Base-by-base conservation (phyloP, 805 yeast species). In the Danielia oregonensis region DNA sequence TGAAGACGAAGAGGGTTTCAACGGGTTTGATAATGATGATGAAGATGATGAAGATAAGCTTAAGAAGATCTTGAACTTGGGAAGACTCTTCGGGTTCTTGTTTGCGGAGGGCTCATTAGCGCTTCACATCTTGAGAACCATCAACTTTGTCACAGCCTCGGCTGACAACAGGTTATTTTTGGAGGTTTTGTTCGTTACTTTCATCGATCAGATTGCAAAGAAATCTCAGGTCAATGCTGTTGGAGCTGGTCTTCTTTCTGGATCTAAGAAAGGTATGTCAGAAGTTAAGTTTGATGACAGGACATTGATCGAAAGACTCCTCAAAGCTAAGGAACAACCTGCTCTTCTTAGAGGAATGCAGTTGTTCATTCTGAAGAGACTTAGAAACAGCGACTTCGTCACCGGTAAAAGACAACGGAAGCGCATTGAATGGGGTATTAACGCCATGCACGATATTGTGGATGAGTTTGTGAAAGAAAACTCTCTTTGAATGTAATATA, bases 31-130 rank as follows among this genome's bases (percentile, higher is more conserved):
- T 24, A 51, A 52, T 16, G 57, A 58, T n/a, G 69, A 56, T 6
- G 53, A 55, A 11, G 70, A 70, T 42, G 89, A 79, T 21, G 81
- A 76, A 28, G 49, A 67, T 6, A 74, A 76, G 45, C 55, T 85
- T 23, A 75, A 74, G 46, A 75, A 75, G 44, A 67, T 80, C 15
- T 70, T 84, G 29, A 86, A 86, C 45, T 65, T 81, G 44, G 97
- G 96, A 3, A 70, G 86, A 39, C 78, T 93, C 44, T 93, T 76
- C 50, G 97, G 96, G 0, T 67, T 64, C 32, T 54, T 93, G 28
- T 72, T 89, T 12, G 78, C 84, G 2, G 87, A 85, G 48, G 86
- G 84, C 1, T 70, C 81, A 0, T 63, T 91, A 40, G 78, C 87
- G 3, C 64, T 93, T 30, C 89, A 86, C 50, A 60, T 84, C 2